These are phyloP conservation scores for Aureobasidium sp. DNA, from an alignment of 2,329 filamentous ascomycete genomes.

Conservation along the genomic window DNA sequence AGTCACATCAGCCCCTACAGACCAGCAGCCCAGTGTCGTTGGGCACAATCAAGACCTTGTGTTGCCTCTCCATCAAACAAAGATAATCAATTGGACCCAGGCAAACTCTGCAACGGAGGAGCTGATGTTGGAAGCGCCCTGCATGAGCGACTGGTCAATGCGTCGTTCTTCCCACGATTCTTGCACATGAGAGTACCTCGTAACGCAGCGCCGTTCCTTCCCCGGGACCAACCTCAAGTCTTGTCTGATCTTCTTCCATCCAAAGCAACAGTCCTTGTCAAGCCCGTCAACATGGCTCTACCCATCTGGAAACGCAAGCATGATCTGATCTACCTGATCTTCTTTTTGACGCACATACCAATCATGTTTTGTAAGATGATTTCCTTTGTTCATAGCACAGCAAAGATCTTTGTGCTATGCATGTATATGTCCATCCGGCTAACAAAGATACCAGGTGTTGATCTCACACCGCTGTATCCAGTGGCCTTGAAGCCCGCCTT, in stretches of 20 bases:
- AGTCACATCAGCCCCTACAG: neutral
- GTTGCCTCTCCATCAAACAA: neutral
- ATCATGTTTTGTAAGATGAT: constrained; percentile 48
- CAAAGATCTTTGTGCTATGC: neutral
- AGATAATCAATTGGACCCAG: neutral
- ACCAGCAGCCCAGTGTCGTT: too few species aligned
- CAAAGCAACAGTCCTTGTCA: neutral
- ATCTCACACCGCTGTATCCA: constrained; percentile 53
- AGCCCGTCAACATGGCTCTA: constrained; percentile 20
- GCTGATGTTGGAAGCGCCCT: neutral
- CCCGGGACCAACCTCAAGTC: neutral
- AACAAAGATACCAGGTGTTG: constrained; percentile 40
- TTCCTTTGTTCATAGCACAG: neutral
- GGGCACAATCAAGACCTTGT: too few species aligned
- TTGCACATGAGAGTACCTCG: neutral
- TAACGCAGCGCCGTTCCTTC: neutral
- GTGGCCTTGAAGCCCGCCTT: constrained; percentile 39
- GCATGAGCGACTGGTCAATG: neutral
- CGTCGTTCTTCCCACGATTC: neutral
- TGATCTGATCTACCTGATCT: constrained; percentile 45
- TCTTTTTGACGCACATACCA: constrained; percentile 54
- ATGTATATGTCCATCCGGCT: neutral
- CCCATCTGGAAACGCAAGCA: constrained; percentile 32
- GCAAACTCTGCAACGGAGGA: neutral
- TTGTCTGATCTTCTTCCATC: neutral